Conservation (phyloP, 148 eudicot species). For the Spergularia marina region DNA sequence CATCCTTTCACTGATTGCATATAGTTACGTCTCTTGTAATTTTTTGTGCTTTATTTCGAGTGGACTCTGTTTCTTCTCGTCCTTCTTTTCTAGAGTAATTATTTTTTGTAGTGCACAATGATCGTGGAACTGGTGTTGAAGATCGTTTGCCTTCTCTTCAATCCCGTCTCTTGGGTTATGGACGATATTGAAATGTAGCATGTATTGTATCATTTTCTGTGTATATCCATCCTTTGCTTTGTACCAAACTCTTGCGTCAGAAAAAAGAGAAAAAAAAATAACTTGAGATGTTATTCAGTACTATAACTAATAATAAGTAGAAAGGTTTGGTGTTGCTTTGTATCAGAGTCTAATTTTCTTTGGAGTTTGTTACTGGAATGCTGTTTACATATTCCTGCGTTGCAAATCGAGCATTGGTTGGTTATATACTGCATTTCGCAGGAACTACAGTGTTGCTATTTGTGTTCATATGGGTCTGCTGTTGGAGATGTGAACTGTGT, state of each 20-base stretch:
- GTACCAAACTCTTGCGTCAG: conserved; percentile 9
- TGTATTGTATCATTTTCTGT: conserved; percentile 14
- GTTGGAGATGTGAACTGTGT: too few species aligned
- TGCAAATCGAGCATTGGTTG: too few species aligned
- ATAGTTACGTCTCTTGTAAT: conserved; percentile 30
- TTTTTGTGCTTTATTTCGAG: conserved; percentile 9
- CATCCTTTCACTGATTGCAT: conserved; percentile 44
- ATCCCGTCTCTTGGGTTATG: conserved; percentile 7
- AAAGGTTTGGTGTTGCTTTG: background rate
- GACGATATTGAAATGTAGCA: conserved; percentile 18
- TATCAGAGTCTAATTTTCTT: background rate
- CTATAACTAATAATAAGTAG: conserved; percentile 6
- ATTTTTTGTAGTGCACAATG: conserved; percentile 20
- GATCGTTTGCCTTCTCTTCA: background rate
- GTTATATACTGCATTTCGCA: too few species aligned
- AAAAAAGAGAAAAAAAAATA: background rate
- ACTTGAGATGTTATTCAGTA: conserved; percentile 9
- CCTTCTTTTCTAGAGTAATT: conserved; percentile 18
- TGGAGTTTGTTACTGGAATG: background rate
- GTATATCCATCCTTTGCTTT: conserved; percentile 31
- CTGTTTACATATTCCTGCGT: too few species aligned
- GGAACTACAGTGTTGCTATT: too few species aligned
- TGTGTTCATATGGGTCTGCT: too few species aligned
- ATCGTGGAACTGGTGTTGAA: conserved; percentile 8
- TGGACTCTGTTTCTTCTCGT: conserved; percentile 16